Evolutionary conservation across 768 basidiomycete genomes (phyloP), one percentile per base, ranked within the genome.

Genomic region (Saitozyma sp.): DNA sequence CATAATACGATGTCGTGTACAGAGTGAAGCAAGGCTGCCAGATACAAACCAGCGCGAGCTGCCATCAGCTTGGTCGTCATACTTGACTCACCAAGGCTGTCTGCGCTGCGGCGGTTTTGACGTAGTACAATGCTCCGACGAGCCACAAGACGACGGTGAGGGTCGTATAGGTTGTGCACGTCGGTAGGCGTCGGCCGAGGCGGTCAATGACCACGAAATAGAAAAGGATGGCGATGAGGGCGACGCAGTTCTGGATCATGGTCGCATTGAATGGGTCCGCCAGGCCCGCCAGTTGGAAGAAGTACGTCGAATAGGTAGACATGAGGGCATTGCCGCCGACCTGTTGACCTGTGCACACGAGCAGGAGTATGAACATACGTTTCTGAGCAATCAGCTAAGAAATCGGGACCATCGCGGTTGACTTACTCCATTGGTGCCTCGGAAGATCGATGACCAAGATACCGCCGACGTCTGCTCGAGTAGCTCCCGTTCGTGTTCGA

Each of bases 221-320:
- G 46, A 58, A 9, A 8, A 48, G 11, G 9, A 49, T 50, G 4
- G 46, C 46, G 14, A 58, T 37, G 1, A 58, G 29, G n/a, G 37
- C 57, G 10, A 48, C 42, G 19, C 42, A 38, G 20, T 20, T 48
- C n/a, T 46, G 57, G 4, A 58, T 38, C 43, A 58, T 43, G 0
- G 57, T 46, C 7, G 29, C 42, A 1, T 46, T 42, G 45, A 58
- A 58, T 16, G 57, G 57, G 37, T 58, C 57, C 11, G 57, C 57
- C n/a, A 58, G 29, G 43, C 45, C 45, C 5, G 57, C 57, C 14
- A 54, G 19, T 37, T 54, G 52, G 52, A 54, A 54, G 39, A 54
- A 54, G 38, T 54, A 54, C 8, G 52, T 54, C 17, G 52, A 54
- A 39, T 54, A 54, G 52, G 52, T 54, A 16, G 52, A 54, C 9